Conservation (phyloP, 1,284 basidiomycete species). For the Caloboletus inedulis region DNA sequence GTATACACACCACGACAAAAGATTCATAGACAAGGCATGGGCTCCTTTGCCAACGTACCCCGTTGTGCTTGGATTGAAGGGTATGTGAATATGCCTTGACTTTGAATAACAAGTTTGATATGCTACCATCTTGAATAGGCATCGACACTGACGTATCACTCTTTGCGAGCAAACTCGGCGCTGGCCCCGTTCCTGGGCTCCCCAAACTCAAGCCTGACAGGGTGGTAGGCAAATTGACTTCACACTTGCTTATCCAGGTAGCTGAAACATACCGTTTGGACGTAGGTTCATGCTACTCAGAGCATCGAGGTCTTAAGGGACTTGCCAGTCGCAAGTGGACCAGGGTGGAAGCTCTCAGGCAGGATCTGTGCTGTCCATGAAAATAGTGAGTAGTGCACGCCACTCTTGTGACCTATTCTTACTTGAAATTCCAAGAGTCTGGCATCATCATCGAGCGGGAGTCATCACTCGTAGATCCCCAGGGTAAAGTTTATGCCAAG, state of each 20-base stretch:
- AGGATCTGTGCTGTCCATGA: slow-evolving; percentile 66
- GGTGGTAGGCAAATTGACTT: slow-evolving; percentile 43
- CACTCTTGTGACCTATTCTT: neutral
- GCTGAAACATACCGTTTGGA: neutral
- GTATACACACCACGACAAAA: neutral
- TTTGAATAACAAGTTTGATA: neutral
- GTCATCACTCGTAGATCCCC: slow-evolving; percentile 56
- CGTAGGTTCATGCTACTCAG: slow-evolving; percentile 69
- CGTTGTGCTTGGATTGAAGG: slow-evolving; percentile 55
- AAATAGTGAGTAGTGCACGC: slow-evolving; percentile 53
- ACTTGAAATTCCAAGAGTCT: slow-evolving; percentile 47
- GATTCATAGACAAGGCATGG: slow-evolving; percentile 44
- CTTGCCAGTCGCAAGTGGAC: slow-evolving; percentile 61
- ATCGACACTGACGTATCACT: slow-evolving; percentile 60
- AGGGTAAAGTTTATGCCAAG: slow-evolving; percentile 64
- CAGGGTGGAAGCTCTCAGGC: slow-evolving; percentile 63
- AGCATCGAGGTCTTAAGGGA: slow-evolving; percentile 71
- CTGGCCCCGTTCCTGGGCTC: slow-evolving; percentile 52
- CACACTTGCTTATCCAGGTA: neutral
- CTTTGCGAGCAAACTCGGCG: slow-evolving; percentile 53
- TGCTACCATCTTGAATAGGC: slow-evolving; percentile 27
- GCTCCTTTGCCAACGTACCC: slow-evolving; percentile 56
- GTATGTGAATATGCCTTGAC: slow-evolving; percentile 23
- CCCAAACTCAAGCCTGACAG: slow-evolving; percentile 65
- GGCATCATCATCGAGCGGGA: slow-evolving; percentile 74